These are phyloP conservation scores for Fraxinus pennsylvanica DNA, from an alignment of 257 asterid genomes.

Conservation along the genomic window DNA sequence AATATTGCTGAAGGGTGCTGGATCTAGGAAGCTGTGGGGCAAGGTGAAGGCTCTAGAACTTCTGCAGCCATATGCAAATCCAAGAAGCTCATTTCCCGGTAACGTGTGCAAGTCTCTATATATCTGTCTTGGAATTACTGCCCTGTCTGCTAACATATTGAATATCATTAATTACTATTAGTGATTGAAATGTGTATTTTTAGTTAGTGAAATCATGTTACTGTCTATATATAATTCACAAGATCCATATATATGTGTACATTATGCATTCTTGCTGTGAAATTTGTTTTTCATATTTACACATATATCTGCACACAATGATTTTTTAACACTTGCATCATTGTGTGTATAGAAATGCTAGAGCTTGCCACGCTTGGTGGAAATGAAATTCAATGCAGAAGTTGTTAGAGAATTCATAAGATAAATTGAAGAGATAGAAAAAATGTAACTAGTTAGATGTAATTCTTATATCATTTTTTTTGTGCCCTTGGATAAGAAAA, in stretches of 20 bases:
- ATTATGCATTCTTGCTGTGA: neutral
- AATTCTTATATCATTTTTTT: too few relatives aligned
- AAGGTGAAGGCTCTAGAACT: constrained; percentile 66
- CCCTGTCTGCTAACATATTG: neutral
- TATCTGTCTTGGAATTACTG: neutral
- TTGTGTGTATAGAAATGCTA: neutral
- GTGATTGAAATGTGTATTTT: too few relatives aligned
- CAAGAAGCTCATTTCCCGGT: constrained; percentile 81
- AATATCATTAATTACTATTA: neutral
- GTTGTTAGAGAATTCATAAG: neutral
- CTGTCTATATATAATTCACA: neutral
- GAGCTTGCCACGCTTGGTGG: neutral
- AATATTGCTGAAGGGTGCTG: constrained; percentile 56
- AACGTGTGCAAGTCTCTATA: constrained; percentile 26
- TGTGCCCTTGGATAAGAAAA: neutral
- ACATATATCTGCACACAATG: neutral
- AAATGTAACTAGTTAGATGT: neutral
- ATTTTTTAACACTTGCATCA: too few relatives aligned
- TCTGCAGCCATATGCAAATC: constrained; percentile 70
- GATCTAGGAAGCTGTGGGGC: constrained; percentile 83
- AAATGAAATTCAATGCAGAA: neutral
- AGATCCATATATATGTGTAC: neutral
- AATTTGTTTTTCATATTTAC: neutral
- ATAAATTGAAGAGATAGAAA: neutral
- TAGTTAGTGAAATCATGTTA: too few relatives aligned